A percentile compares a stretch with the other conserved stretches of the same genome.
Evolutionary conservation across 257 asterid species (phyloP).

Genomic region (Nicotiana benthamiana): DNA sequence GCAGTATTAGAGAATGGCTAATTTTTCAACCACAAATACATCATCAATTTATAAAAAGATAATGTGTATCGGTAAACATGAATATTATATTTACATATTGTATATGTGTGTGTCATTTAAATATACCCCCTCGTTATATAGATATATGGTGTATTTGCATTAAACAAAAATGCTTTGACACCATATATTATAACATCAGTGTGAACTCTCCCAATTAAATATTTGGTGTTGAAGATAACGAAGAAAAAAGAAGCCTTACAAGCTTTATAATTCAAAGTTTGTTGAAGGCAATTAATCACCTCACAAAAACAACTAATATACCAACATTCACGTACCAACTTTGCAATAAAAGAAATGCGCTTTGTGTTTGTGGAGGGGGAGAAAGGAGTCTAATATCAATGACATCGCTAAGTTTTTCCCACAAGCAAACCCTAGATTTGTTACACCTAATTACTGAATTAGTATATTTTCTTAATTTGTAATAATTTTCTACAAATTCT

Average conservation of each 20-base stretch:
- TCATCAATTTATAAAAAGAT: neutral
- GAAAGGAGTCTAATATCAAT: neutral
- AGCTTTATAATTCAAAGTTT: conserved; percentile 28
- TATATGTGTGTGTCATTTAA: neutral
- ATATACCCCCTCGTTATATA: too few relatives aligned
- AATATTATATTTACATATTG: neutral
- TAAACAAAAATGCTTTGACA: neutral
- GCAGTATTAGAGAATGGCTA: neutral
- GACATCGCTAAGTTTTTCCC: conserved; percentile 13
- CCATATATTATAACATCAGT: neutral
- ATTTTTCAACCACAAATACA: neutral
- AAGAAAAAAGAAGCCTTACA: neutral
- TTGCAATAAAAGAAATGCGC: neutral
- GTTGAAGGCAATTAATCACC: conserved; percentile 40
- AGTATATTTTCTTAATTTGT: conserved; percentile 13
- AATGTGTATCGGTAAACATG: neutral
- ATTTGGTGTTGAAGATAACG: conserved; percentile 6
- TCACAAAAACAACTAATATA: conserved; percentile 25
- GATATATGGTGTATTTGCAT: neutral
- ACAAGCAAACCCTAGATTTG: conserved; percentile 9
- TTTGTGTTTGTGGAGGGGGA: too few relatives aligned
- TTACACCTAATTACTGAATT: conserved; percentile 37
- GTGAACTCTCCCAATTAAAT: conserved; percentile 11
- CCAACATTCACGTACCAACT: neutral
- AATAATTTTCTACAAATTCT: neutral